Evolutionary conservation across 345 rosid genomes (phyloP), one percentile per base, ranked within the genome.

Genomic region (Raphanus sativus): DNA sequence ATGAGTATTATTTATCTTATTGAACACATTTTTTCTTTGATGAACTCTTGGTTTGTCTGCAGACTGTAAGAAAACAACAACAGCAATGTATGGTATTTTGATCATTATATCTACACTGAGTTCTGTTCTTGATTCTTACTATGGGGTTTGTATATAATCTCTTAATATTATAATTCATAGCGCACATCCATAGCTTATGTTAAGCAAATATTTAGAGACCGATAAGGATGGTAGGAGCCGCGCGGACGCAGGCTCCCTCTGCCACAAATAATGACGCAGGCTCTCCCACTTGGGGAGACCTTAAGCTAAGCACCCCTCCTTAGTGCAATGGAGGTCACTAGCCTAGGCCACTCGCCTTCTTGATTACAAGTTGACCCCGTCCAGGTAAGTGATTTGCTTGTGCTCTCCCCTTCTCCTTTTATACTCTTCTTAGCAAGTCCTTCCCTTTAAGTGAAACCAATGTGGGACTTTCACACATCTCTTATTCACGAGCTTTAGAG

Each of bases 211-310:
- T 34, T 32, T 32, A 32, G 6, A 34, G 38, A 34, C 38, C 2
- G 8, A 7, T 7, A 34, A 7, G 9, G 8, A 10, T 67, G 71
- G 65, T 69, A 77, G 80, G 83, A 85, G 80, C 85, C 67, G 86
- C 85, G 87, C 88, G 87, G 32, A 85, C 82, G 84, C 89, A 77
- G 74, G 81, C 80, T 88, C 81, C 81, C 80, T 0, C 87, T 73
- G 0, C 67, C 75, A 84, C 85, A 85, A 88, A 87, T 85, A 81
- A 83, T 86, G 86, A 83, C 84, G 83, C 42, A 83, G 85, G 83
- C 88, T 84, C 91, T 83, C 60, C 85, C 76, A 15, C 81, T 8
- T 26, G 80, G 73, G 70, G 65, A 83, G 81, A 76, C 76, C 83
- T 83, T 80, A 83, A 0, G 67, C 74, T 10, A 21, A 75, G 63